Percentiles rank a stretch among this genome's conserved stretches.
phyloP scores from a whole-genome alignment of 2,329 filamentous ascomycete species.

The Verticillium zaregamsianum region DNA sequence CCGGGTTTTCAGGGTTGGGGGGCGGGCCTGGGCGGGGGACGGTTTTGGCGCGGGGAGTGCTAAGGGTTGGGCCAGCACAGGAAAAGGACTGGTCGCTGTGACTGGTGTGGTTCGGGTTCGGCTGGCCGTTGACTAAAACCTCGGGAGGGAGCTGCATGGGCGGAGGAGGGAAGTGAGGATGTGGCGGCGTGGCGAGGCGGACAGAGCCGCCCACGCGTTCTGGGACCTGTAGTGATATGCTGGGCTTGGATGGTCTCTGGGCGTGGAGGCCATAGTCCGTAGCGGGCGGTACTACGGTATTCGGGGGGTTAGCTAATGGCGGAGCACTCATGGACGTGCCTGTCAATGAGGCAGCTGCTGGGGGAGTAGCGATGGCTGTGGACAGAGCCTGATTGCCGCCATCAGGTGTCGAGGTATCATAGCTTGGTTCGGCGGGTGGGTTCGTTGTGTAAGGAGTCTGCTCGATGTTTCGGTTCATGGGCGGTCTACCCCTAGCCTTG shows the following conservation, averaged over 20 bases:
- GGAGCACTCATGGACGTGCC: conserved; percentile 5
- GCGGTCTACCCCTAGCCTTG: conserved; percentile 76
- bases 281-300: conserved; percentile 3
- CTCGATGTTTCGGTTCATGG: conserved; percentile 52
- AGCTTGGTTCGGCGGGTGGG: conserved; percentile 17
- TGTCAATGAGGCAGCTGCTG: conserved; percentile 8
- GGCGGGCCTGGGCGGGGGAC: not conserved
- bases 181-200: conserved; percentile 55
- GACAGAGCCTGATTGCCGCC: not conserved
- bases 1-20: not conserved
- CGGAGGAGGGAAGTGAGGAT: not conserved
- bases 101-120: not conserved
- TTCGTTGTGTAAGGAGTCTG: conserved; percentile 27
- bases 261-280: not conserved
- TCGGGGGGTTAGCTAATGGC: not conserved
- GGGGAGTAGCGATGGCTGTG: conserved; percentile 22
- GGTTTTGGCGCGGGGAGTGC: conserved; percentile 8
- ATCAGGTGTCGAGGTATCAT: not conserved
- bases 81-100: not conserved
- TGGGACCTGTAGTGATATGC: conserved; percentile 35
- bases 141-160: conserved; percentile 30
- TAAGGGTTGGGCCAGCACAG: conserved; percentile 6
- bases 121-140: conserved; percentile 44
- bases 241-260: conserved; percentile 26
- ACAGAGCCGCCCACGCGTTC: conserved; percentile 57